phyloP scores from a whole-genome alignment of 2,329 filamentous ascomycete species.

The Fusarium sp. region DNA sequence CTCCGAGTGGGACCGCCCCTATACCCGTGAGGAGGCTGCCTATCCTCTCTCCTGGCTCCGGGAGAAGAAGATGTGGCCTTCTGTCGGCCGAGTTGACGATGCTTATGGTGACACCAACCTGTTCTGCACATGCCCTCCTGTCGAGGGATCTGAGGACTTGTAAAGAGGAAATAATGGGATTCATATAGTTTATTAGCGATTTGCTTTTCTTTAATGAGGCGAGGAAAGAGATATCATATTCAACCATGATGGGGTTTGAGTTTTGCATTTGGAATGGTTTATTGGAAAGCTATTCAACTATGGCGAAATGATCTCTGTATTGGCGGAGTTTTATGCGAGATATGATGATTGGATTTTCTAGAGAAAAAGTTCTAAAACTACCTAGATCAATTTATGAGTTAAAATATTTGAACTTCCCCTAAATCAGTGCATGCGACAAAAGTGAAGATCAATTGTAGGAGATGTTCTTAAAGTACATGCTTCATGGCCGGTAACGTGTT shows the following conservation, averaged over 20 bases:
- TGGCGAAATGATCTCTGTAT: conserved; percentile 35
- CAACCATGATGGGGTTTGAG: conserved; percentile 37
- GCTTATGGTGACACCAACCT: conserved; percentile 92
- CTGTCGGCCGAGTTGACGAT: conserved; percentile 86
- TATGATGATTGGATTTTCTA: conserved; percentile 16
- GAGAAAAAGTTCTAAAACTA: conserved; percentile 23
- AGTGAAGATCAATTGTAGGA: background rate
- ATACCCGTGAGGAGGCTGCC: conserved; percentile 83
- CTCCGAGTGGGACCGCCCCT: conserved; percentile 80
- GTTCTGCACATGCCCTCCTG: conserved; percentile 93
- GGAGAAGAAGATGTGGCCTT: conserved; percentile 99
- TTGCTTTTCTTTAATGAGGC: conserved; percentile 10
- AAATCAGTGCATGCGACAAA: background rate
- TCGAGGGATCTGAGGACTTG: conserved; percentile 67
- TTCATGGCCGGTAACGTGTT: too few species aligned
- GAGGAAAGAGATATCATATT: conserved; percentile 39
- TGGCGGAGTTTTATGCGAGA: conserved; percentile 31
- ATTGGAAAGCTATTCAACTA: conserved; percentile 38
- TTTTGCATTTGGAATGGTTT: conserved; percentile 34
- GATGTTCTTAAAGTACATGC: too few species aligned
- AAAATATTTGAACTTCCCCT: background rate
- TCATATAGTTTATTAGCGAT: conserved; percentile 24
- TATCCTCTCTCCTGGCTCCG: conserved; percentile 84
- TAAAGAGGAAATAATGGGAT: conserved; percentile 33
- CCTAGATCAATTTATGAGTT: conserved; percentile 13